Base-by-base conservation (phyloP, 2,329 filamentous ascomycete species). In the Westerdykella aurantiaca region DNA sequence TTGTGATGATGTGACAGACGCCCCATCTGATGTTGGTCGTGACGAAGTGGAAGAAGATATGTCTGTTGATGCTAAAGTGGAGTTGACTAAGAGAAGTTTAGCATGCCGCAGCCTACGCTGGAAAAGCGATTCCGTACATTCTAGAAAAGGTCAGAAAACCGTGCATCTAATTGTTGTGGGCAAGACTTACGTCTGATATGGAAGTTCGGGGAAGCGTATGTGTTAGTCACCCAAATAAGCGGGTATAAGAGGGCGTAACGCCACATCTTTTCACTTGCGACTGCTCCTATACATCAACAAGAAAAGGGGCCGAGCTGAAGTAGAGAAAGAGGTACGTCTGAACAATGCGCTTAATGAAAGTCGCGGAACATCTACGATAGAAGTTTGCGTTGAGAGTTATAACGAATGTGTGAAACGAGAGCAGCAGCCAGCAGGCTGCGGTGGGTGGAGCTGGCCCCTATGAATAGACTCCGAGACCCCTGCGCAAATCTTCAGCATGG, bases 381-480 rank as follows among this genome's bases (percentile, higher is more conserved):
- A 34, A 7, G 18, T 18, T 9, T 17, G 38, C 6, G 42, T 13
- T 17, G 41, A 23, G 5, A 40, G 43, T 45, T 33, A 38, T 17
- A 33, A 25, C 21, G 34, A 43, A 17, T 6, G 44, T 45, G 43
- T 49, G 47, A 49, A 39, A 48, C 44, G n/a, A 16, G 23, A 17
- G 43, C 35, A 41, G 39, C 31, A 34, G 21, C 43, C 38, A 10
- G 39, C 35, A 37, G 39, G 42, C 39, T 38, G 42, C 18, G 29
- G 16, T 31, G 40, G 43, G 34, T 7, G 25, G 43, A 17, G 33
- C n/a, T n/a, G n/a, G 44, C 45, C 47, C 48, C 53, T 52, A 56
- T 53, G 55, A 56, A 55, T 57, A 57, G 57, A 46, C 38, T 43
- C 39, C 45, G 48, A 48, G 50, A 52, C 47, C 57, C 57, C 52